Percentiles rank a stretch among this genome's conserved stretches.
Evolutionary conservation across 306 rosid species (phyloP).

Genomic region (Quercus ilex): DNA sequence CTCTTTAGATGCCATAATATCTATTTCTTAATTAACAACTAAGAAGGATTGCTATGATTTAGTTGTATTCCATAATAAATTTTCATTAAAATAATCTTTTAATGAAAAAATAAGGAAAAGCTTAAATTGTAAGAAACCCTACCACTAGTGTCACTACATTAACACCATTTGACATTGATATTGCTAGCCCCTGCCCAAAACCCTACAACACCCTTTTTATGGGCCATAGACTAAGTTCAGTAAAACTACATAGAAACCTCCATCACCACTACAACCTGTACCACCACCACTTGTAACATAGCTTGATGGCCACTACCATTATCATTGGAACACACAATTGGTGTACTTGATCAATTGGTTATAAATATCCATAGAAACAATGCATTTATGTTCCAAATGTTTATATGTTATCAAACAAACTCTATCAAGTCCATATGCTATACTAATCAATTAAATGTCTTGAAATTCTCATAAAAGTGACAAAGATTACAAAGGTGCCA

Average conservation of each 20-base stretch:
- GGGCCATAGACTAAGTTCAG: background rate
- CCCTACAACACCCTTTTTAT: background rate
- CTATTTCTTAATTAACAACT: too few relatives aligned
- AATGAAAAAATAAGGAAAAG: too few relatives aligned
- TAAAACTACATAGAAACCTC: background rate
- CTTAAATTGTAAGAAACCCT: too few relatives aligned
- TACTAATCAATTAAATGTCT: background rate
- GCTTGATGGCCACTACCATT: background rate
- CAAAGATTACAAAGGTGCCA: background rate
- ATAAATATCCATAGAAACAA: background rate
- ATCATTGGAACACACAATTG: background rate
- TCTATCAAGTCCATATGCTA: background rate
- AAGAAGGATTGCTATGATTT: too few relatives aligned
- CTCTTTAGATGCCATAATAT: too few relatives aligned
- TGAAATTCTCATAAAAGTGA: background rate
- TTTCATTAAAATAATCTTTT: too few relatives aligned
- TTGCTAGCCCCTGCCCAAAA: background rate
- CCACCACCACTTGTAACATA: background rate
- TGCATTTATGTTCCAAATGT: background rate
- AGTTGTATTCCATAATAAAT: too few relatives aligned
- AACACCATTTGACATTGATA: too few relatives aligned
- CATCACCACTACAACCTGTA: background rate
- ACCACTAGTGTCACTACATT: too few relatives aligned
- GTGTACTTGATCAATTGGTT: background rate
- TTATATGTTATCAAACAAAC: background rate